A percentile compares a stretch with the other conserved stretches of the same genome.
phyloP scores from a whole-genome alignment of 2,329 filamentous ascomycete genomes.

The Akanthomyces uredinophilus region DNA sequence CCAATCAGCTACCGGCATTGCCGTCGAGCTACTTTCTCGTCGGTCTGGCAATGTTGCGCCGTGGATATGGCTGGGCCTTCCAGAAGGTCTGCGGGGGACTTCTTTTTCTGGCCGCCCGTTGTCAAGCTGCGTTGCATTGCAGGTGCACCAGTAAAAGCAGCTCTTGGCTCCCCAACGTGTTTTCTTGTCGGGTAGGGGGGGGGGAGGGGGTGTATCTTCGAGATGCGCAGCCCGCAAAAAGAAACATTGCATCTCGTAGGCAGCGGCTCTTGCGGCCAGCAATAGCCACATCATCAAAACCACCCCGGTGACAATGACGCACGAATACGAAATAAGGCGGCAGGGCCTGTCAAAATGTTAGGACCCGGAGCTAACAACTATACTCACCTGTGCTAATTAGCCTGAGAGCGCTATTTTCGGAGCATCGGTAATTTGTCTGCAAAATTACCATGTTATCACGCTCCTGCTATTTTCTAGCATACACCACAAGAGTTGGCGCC shows the following conservation, averaged over 20 bases:
- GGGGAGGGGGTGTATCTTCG: not conserved
- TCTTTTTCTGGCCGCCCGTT: no score
- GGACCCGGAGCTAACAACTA: not conserved
- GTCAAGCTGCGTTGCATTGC: no score
- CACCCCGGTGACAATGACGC: not conserved
- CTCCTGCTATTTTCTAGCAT: not conserved
- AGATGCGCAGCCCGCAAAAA: conserved; percentile 1
- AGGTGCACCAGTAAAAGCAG: no score
- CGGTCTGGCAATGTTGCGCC: no score
- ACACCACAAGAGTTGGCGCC: not conserved
- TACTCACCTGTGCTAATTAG: no score
- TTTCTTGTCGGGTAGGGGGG: no score
- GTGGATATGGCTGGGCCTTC: no score
- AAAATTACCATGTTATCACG: not conserved
- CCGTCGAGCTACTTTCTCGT: no score
- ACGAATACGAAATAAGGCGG: not conserved
- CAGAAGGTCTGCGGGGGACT: no score
- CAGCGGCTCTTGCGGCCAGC: not conserved
- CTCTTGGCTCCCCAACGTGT: no score
- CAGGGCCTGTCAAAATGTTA: not conserved
- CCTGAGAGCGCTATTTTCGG: not conserved
- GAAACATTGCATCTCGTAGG: not conserved
- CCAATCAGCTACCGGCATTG: no score
- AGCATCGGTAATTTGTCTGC: not conserved
- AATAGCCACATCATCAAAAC: not conserved